Evolutionary conservation across 2,329 filamentous ascomycete species (phyloP).

Genomic region (Knufia fluminis): DNA sequence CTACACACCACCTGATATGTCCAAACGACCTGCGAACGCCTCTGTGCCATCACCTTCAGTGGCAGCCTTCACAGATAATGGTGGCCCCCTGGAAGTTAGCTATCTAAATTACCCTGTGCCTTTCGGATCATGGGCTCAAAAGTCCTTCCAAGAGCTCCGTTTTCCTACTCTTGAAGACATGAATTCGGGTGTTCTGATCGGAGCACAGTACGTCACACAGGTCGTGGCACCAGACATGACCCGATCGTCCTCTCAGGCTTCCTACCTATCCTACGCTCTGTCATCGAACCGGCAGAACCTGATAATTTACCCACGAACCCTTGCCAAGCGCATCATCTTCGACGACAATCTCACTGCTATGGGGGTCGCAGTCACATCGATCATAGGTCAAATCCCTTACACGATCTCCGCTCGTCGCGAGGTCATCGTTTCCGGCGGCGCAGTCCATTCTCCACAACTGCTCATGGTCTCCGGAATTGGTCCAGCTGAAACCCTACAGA

Average conservation of each 20-base stretch:
- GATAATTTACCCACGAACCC: slow-evolving; percentile 33
- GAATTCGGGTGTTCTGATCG: slow-evolving; percentile 35
- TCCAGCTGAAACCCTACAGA: slow-evolving; percentile 42
- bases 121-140: slow-evolving; percentile 32
- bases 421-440: slow-evolving; percentile 42
- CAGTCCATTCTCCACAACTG: slow-evolving; percentile 56
- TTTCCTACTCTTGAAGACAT: slow-evolving; percentile 31
- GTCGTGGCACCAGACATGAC: slow-evolving; percentile 26
- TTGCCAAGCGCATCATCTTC: slow-evolving; percentile 41
- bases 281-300: slow-evolving; percentile 25
- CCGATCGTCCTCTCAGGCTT: slow-evolving; percentile 31
- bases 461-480: slow-evolving; percentile 59
- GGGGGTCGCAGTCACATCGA: slow-evolving; percentile 30
- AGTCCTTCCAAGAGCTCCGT: slow-evolving; percentile 35
- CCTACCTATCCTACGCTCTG: slow-evolving; percentile 28
- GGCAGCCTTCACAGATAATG: slow-evolving; percentile 26
- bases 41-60: slow-evolving; percentile 23
- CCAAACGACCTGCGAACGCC: slow-evolving; percentile 18
- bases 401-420: slow-evolving; percentile 34
- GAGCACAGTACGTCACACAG: slow-evolving; percentile 27
- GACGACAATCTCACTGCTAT: slow-evolving; percentile 32
- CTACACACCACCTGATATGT: slow-evolving; percentile 25
- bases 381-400: slow-evolving; percentile 11
- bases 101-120: slow-evolving; percentile 34
- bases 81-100: slow-evolving; percentile 34